phyloP scores from a whole-genome alignment of 1,139 yeast genomes.

The Kodamaea ohmeri region DNA sequence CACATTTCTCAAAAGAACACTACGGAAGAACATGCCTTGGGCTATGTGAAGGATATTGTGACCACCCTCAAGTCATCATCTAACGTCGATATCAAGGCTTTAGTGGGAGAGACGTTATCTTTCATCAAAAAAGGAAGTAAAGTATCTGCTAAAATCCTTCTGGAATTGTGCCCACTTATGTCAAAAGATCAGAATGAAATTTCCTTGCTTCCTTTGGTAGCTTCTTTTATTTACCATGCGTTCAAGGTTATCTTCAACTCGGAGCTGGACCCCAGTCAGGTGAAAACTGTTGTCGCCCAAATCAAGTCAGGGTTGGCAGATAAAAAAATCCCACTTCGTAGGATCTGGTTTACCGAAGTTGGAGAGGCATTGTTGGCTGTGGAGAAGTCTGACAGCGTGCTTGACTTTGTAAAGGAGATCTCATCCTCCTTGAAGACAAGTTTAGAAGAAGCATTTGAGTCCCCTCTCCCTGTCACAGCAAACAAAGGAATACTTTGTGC shows the following conservation, averaged over 20 bases:
- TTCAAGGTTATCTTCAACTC: conserved; percentile 17
- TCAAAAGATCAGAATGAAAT: conserved; percentile 75
- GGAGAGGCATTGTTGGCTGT: conserved; percentile 28
- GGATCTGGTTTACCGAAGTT: conserved; percentile 63
- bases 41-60: conserved; percentile 50
- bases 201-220: conserved; percentile 51
- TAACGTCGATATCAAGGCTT: conserved; percentile 62
- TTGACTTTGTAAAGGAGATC: conserved; percentile 19
- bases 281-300: conserved; percentile 24
- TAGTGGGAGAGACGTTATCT: conserved; percentile 19
- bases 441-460: conserved; percentile 40
- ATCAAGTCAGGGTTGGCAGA: conserved; percentile 61
- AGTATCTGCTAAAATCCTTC: conserved; percentile 32
- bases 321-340: conserved; percentile 59
- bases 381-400: conserved; percentile 1
- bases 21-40: conserved; percentile 17
- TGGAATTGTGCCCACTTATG: conserved; percentile 48
- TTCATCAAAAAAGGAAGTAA: conserved; percentile 12
- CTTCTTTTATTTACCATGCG: conserved; percentile 48
- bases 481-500: conserved; percentile 50
- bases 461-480: conserved; percentile 51
- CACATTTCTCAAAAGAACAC: conserved; percentile 21
- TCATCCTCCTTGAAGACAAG: conserved; percentile 33
- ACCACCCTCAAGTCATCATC: conserved; percentile 60
- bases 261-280: conserved; percentile 14